Percentiles rank a stretch among this genome's conserved stretches.
Evolutionary conservation across 106 monocot genomes (phyloP).

Genomic region (Narthecium ossifragum): DNA sequence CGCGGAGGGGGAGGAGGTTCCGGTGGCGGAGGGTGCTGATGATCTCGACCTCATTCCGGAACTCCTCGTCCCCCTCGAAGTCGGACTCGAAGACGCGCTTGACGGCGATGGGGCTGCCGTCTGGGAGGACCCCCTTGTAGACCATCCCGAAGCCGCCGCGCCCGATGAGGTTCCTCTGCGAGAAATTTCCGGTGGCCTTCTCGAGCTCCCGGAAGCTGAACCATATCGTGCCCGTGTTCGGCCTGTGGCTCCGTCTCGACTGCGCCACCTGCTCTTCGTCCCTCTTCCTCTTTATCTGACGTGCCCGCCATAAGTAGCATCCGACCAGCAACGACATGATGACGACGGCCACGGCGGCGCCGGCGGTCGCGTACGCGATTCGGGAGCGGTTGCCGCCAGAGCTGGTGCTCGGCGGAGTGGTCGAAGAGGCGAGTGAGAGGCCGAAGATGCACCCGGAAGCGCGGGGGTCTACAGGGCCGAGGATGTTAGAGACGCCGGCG

Average conservation of each 20-base stretch:
- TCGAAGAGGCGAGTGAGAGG: conserved; percentile 20
- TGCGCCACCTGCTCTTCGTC: neutral
- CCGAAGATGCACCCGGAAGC: conserved; percentile 43
- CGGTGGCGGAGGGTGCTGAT: conserved; percentile 2
- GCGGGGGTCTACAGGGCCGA: conserved; percentile 36
- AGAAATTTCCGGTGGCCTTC: conserved; percentile 48
- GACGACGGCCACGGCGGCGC: conserved; percentile 15
- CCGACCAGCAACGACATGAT: neutral
- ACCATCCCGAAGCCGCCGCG: conserved; percentile 67
- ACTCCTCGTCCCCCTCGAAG: conserved; percentile 5
- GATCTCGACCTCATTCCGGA: conserved; percentile 7
- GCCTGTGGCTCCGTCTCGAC: neutral
- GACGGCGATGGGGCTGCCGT: conserved; percentile 59
- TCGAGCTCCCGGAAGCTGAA: conserved; percentile 43
- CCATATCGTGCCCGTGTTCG: conserved; percentile 15
- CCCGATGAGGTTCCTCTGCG: conserved; percentile 48
- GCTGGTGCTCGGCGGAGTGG: neutral
- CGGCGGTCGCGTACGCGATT: conserved; percentile 5
- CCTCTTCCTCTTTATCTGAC: conserved; percentile 3
- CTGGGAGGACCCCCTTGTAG: conserved; percentile 49
- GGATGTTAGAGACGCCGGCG: conserved; percentile 36
- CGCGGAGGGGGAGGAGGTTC: conserved; percentile 15
- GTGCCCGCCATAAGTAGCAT: neutral
- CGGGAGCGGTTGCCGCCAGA: no score
- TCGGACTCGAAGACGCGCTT: conserved; percentile 39